Base-by-base conservation (phyloP, 768 basidiomycete genomes). In the Cyathus striatus region DNA sequence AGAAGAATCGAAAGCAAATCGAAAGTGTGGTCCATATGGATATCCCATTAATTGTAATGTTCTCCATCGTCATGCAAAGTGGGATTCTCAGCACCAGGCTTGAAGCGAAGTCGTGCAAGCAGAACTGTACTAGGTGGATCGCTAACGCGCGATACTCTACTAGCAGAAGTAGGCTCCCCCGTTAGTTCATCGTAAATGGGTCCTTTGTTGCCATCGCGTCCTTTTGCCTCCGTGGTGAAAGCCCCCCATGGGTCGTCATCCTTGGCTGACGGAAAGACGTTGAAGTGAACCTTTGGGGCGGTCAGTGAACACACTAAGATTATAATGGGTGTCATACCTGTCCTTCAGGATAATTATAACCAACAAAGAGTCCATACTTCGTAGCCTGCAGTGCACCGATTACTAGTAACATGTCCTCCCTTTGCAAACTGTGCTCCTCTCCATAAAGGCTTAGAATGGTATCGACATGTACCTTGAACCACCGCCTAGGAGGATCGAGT, bases 331-430 rank as follows among this genome's bases (percentile, higher is more conserved):
- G 12, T 12, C n/a, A n/a, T 45, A 69, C 76, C 64, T 76, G 75
- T 3, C 79, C 73, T 49, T 82, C 74, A 2, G 72, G 76, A 60
- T 87, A 83, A 45, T 68, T 68, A 47, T 88, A 83, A 51, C 83
- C 84, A 26, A 90, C 86, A 49, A 89, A 81, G 20, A 87, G 61
- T 0, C 79, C 88, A 60, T 86, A 86, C 43, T 86, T 82, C 0
- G 78, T 72, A 5, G 88, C 75, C 37, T 78, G 75, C 3, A 92
- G 67, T 0, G 83, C 73, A 4, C 89, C 89, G 23, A 90, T 77
- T 18, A 89, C 74, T 1, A 85, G 54, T 27, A 75, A 72, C 41
- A 85, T 56, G 49, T 84, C 81, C 52, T 85, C 80, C 52, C 68
- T 76, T 48, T 65, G 69, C 37, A 84, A 73, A 4, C 61, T 64